Conservation (phyloP, 164 flowering plant species). For the Aristolochia contorta region DNA sequence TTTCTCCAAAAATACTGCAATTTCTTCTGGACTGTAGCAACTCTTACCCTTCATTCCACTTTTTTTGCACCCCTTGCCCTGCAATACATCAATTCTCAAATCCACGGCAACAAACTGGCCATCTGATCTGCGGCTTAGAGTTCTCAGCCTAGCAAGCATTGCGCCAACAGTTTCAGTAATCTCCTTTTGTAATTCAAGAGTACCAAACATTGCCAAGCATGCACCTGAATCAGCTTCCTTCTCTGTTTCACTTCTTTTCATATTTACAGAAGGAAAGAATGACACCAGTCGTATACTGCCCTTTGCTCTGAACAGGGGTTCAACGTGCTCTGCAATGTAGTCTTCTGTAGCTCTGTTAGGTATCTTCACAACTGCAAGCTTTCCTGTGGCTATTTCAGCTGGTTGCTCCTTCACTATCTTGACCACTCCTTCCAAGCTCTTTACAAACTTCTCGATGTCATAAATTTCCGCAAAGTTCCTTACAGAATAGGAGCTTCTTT, state of each 20-base stretch:
- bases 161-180: conserved; percentile 71
- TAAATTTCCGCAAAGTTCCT: conserved; percentile 87
- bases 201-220: conserved; percentile 81
- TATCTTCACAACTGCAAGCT: conserved; percentile 60
- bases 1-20: conserved; percentile 61
- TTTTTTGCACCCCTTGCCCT: conserved; percentile 66
- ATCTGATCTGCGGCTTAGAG: conserved; percentile 57
- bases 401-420: conserved; percentile 51
- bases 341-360: conserved; percentile 69
- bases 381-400: conserved; percentile 29
- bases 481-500: too few species aligned
- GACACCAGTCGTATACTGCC: conserved; percentile 66
- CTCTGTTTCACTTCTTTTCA: conserved; percentile 38
- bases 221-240: conserved; percentile 42
- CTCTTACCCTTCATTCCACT: conserved; percentile 34
- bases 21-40: conserved; percentile 62
- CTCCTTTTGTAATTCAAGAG: conserved; percentile 63
- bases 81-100: conserved; percentile 65
- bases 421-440: conserved; percentile 69
- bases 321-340: conserved; percentile 49
- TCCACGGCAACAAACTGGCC: conserved; percentile 82
- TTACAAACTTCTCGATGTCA: conserved; percentile 60
- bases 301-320: conserved; percentile 46
- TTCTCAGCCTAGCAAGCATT: conserved; percentile 62
- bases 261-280: conserved; percentile 75